Conservation (phyloP, 108 stramenopile genomes). For the Asterionellopsis glacialis region DNA sequence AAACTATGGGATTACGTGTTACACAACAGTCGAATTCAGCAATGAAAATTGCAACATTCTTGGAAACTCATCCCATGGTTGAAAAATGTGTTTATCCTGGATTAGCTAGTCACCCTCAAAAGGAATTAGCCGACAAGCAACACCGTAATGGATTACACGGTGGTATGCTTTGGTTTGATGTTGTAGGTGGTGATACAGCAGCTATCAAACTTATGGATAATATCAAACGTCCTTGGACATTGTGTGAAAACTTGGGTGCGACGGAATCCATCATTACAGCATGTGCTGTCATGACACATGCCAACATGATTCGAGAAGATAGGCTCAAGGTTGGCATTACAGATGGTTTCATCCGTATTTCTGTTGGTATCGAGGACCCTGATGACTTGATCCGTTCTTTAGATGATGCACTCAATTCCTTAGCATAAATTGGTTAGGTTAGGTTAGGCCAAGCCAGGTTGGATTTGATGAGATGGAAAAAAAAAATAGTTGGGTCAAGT, state of each 20-base stretch:
- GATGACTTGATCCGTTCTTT: constrained; percentile 68
- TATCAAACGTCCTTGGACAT: constrained; percentile 75
- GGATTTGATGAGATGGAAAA: too few species aligned
- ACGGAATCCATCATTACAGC: constrained; percentile 78
- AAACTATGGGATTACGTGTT: constrained; percentile 80
- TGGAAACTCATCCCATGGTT: constrained; percentile 77
- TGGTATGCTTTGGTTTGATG: constrained; percentile 85
- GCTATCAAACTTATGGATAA: constrained; percentile 76
- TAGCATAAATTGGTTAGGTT: constrained; percentile 20
- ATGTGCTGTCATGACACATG: constrained; percentile 85
- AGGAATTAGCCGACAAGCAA: constrained; percentile 74
- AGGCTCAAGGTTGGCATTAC: constrained; percentile 79
- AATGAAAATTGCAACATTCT: constrained; percentile 72
- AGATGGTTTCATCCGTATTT: constrained; percentile 82
- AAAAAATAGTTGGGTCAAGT: too few species aligned
- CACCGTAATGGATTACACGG: constrained; percentile 72
- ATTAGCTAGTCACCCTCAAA: constrained; percentile 69
- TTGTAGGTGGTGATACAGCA: constrained; percentile 46
- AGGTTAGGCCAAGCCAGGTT: not conserved
- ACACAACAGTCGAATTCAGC: constrained; percentile 61
- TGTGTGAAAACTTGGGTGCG: constrained; percentile 82
- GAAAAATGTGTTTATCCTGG: constrained; percentile 73
- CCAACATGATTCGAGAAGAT: constrained; percentile 70
- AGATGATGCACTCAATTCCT: constrained; percentile 62
- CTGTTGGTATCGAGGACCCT: constrained; percentile 75